Percentiles rank a stretch among this genome's conserved stretches.
These are phyloP conservation scores for Nicotiana otophora DNA, from an alignment of 257 asterid species.

Conservation along the genomic window DNA sequence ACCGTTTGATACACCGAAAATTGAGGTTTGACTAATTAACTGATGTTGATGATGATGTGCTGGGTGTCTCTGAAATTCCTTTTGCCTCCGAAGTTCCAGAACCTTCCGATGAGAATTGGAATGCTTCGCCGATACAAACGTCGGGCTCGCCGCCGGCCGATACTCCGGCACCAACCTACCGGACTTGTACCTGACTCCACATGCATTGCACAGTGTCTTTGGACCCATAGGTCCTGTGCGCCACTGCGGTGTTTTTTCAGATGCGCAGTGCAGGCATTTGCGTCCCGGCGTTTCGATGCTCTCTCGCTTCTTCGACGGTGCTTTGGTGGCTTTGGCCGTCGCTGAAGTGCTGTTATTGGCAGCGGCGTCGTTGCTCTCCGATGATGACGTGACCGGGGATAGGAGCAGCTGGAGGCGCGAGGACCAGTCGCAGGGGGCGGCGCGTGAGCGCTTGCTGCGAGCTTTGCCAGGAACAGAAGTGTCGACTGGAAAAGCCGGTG, in stretches of 20 bases:
- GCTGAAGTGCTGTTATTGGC: neutral
- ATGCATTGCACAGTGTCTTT: conserved; percentile 90
- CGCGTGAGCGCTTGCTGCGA: conserved; percentile 95
- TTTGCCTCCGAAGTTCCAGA: conserved; percentile 86
- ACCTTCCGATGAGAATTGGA: conserved; percentile 98
- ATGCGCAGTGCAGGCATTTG: conserved; percentile 83
- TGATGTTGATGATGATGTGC: conserved; percentile 34
- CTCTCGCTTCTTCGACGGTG: conserved; percentile 35
- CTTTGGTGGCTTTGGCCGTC: conserved; percentile 10
- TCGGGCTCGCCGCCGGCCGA: conserved; percentile 96
- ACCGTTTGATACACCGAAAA: conserved; percentile 61
- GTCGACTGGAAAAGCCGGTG: conserved; percentile 52
- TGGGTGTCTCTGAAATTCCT: conserved; percentile 54
- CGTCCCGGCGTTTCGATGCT: conserved; percentile 51
- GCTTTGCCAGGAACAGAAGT: conserved; percentile 89
- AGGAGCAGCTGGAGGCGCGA: conserved; percentile 67
- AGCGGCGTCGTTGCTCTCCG: conserved; percentile 9
- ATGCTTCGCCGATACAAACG: conserved; percentile 65
- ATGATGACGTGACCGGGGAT: conserved; percentile 33
- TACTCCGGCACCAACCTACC: conserved; percentile 97
- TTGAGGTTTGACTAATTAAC: conserved; percentile 47
- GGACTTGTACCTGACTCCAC: conserved; percentile 93
- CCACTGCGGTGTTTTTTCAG: conserved; percentile 99
- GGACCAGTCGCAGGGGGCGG: conserved; percentile 93
- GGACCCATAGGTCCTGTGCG: conserved; percentile 98